Evolutionary conservation across 345 rosid genomes (phyloP), one percentile per base, ranked within the genome.

Genomic region (Acer yangbiense): DNA sequence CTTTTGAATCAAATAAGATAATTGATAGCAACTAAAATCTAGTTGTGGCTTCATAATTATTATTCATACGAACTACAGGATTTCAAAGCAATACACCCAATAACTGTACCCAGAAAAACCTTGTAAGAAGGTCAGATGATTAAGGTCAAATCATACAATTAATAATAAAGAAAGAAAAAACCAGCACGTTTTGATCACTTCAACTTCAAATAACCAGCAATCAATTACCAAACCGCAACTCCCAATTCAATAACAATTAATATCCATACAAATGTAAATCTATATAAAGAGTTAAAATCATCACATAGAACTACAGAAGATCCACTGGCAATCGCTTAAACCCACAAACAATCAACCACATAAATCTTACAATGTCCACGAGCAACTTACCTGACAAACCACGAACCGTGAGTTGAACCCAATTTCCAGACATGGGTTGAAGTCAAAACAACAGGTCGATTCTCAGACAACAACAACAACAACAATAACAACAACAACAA

Each of bases 361-460:
- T 44, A 70, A 21, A 62, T 20, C 17, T 62, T 21, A 25, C 7
- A 62, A 3, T 62, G 14, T n/a, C 6, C 66, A 62, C 32, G 35
- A n/a, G 63, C 27, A 81, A 58, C 79, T 80, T 67, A 91, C 97
- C 94, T 63, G 92, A 80, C 63, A 84, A 69, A 44, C 71, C 81
- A 71, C 87, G 86, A 83, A 73, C 68, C 82, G 81, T 73, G 76
- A 77, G 60, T 35, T 76, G 76, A 79, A 72, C 77, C 14, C 77
- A 74, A 89, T 64, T 79, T 76, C 85, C 81, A 68, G 90, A 83
- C 90, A 91, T 86, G 89, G 81, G 84, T 79, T 60, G 21, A 12
- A 83, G 79, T 48, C 43, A 70, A 72, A 62, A 21, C 44, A 29
- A 43, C 0, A 64, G 77, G 75, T 52, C 65, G 25, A 6, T 68